Conservation (phyloP, 108 stramenopile genomes). For the Conticribra weissflogii region DNA sequence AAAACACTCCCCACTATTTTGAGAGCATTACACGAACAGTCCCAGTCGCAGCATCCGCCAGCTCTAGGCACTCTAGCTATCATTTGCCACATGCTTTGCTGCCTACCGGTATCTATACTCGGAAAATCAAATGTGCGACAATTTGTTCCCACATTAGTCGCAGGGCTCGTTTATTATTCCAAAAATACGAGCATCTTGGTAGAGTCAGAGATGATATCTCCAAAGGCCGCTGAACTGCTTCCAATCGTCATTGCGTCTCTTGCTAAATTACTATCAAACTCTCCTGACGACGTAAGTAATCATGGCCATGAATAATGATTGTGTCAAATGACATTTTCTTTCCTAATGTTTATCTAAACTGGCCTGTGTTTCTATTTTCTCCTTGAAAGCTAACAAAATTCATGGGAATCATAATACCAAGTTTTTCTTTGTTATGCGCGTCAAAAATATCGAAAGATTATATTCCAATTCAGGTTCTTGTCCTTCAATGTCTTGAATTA, state of each 20-base stretch:
- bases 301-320: neutral
- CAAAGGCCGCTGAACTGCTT: slow-evolving; percentile 16
- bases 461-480: slow-evolving; percentile 37
- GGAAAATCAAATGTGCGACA: slow-evolving; percentile 29
- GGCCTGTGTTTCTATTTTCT: slow-evolving; percentile 6
- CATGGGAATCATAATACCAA: slow-evolving; percentile 37
- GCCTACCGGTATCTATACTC: slow-evolving; percentile 31
- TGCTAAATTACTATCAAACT: slow-evolving; percentile 29
- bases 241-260: slow-evolving; percentile 35
- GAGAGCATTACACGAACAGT: slow-evolving; percentile 44
- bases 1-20: slow-evolving; percentile 35
- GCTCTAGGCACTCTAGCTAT: slow-evolving; percentile 37
- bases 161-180: slow-evolving; percentile 45
- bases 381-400: slow-evolving; percentile 38
- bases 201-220: slow-evolving; percentile 10
- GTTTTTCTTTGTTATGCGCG: slow-evolving; percentile 33
- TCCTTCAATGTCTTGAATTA: slow-evolving; percentile 46
- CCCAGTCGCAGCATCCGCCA: slow-evolving; percentile 42
- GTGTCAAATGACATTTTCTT: neutral
- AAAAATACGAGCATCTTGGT: slow-evolving; percentile 30
- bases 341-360: too few species aligned
- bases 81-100: slow-evolving; percentile 38
- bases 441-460: slow-evolving; percentile 7
- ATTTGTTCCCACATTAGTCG: slow-evolving; percentile 39
- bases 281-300: slow-evolving; percentile 40